Evolutionary conservation across 2,329 filamentous ascomycete species (phyloP).

Genomic region (Penicillium verrucosum): DNA sequence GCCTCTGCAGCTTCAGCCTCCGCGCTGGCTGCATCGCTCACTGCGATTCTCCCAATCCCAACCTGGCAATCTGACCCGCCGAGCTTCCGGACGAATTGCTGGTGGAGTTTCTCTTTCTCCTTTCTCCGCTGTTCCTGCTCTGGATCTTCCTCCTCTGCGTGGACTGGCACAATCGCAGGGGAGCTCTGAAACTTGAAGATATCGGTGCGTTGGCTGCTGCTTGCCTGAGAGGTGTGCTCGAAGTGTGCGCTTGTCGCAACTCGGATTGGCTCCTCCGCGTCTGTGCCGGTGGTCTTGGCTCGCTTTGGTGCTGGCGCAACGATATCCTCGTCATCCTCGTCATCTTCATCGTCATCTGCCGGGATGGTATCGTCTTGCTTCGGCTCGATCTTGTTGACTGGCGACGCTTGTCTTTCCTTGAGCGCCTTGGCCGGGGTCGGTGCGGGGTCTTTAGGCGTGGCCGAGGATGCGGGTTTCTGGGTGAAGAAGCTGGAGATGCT

Average conservation of each 20-base stretch:
- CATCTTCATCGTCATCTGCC: neutral
- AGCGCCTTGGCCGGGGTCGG: conserved; percentile 4
- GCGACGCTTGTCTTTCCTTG: conserved; percentile 13
- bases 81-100: conserved; percentile 84
- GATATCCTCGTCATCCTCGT: conserved; percentile 38
- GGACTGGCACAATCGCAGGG: conserved; percentile 38
- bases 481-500: conserved; percentile 86
- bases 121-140: conserved; percentile 54
- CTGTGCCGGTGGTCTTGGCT: conserved; percentile 29
- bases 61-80: conserved; percentile 79
- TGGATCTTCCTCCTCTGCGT: conserved; percentile 30
- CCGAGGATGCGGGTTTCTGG: conserved; percentile 46
- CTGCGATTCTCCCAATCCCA: conserved; percentile 59
- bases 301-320: conserved; percentile 43
- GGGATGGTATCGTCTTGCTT: conserved; percentile 4
- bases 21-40: conserved; percentile 52
- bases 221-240: conserved; percentile 26
- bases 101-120: conserved; percentile 70
- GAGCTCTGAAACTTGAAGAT: conserved; percentile 59
- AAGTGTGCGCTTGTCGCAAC: conserved; percentile 2
- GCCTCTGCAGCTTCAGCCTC: conserved; percentile 60
- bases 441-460: conserved; percentile 9
- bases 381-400: conserved; percentile 1
- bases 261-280: conserved; percentile 8
- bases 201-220: conserved; percentile 52